Conservation (phyloP, 768 basidiomycete species). For the Mrakia blollopis region DNA sequence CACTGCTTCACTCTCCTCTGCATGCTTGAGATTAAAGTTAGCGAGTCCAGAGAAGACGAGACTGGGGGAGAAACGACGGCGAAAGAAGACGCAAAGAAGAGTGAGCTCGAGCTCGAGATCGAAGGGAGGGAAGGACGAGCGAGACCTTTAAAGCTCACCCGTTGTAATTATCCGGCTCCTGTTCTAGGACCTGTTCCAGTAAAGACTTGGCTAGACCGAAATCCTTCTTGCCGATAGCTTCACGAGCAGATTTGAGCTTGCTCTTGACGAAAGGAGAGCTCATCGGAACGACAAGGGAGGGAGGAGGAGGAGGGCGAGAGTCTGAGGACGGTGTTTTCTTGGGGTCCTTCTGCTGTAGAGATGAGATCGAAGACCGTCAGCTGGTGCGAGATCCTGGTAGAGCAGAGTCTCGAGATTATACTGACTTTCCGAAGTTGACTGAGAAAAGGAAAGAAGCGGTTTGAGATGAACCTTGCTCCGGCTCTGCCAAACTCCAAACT, state of each 20-base stretch:
- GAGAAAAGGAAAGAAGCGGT: neutral
- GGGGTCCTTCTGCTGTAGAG: too few relatives aligned
- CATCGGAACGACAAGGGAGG: neutral
- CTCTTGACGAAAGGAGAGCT: constrained; percentile 52
- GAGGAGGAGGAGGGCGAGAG: neutral
- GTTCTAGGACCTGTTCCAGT: constrained; percentile 53
- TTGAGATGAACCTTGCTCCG: too few relatives aligned
- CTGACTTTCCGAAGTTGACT: too few relatives aligned
- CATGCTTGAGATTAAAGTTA: constrained; percentile 64
- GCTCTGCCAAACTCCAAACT: too few relatives aligned
- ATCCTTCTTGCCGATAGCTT: constrained; percentile 69
- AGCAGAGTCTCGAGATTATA: too few relatives aligned
- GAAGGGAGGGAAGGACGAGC: neutral
- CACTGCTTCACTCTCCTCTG: constrained; percentile 80
- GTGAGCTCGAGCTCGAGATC: constrained; percentile 10
- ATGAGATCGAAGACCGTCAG: too few relatives aligned
- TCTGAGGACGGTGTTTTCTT: too few relatives aligned
- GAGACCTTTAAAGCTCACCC: constrained; percentile 57
- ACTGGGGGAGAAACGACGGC: constrained; percentile 48
- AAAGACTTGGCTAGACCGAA: constrained; percentile 62
- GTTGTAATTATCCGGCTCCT: constrained; percentile 75
- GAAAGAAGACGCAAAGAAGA: neutral
- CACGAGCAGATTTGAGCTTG: constrained; percentile 74
- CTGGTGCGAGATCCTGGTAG: too few relatives aligned
- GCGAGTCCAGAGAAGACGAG: constrained; percentile 82